phyloP scores from a whole-genome alignment of 495 filamentous ascomycete genomes.

The Daldinia bambusicola region DNA sequence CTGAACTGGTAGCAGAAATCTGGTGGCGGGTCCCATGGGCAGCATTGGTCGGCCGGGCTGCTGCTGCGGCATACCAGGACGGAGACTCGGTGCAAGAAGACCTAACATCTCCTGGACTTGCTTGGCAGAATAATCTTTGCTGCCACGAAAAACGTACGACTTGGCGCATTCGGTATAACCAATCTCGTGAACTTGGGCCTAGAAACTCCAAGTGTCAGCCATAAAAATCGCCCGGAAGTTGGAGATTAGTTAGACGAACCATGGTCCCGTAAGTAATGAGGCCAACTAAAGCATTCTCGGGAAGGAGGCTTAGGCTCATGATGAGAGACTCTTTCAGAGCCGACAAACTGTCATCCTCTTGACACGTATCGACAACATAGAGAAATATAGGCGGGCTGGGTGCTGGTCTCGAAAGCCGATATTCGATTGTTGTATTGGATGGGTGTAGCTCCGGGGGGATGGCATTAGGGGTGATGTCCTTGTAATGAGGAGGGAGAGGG shows the following conservation, averaged over 20 bases:
- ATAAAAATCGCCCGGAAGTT: background rate
- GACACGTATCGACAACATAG: conserved; percentile 98
- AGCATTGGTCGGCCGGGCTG: conserved; percentile 72
- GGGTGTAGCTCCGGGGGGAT: conserved; percentile 97
- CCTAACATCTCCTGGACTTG: conserved; percentile 99
- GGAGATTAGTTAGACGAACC: conserved; percentile 62
- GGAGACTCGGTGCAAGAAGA: conserved; percentile 70
- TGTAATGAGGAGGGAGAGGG: conserved; percentile 94
- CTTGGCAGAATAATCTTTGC: conserved; percentile 96
- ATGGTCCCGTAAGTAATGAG: conserved; percentile 97
- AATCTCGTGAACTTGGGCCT: conserved; percentile 97
- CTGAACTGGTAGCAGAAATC: conserved; percentile 94
- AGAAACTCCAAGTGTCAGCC: conserved; percentile 48
- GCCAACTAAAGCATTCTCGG: conserved; percentile 92
- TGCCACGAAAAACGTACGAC: conserved; percentile 99
- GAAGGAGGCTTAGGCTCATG: conserved; percentile 95
- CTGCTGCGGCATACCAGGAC: conserved; percentile 83
- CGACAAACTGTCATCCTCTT: conserved; percentile 96
- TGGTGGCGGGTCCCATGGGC: conserved; percentile 80
- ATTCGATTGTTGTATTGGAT: conserved; percentile 95
- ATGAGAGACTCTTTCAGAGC: conserved; percentile 96
- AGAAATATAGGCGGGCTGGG: conserved; percentile 96
- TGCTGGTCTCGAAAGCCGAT: conserved; percentile 90
- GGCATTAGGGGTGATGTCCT: conserved; percentile 94
- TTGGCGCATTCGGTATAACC: conserved; percentile 98